Evolutionary conservation across 495 filamentous ascomycete species (phyloP), one percentile per base, ranked within the genome.

Genomic region (Talaromyces ruber): DNA sequence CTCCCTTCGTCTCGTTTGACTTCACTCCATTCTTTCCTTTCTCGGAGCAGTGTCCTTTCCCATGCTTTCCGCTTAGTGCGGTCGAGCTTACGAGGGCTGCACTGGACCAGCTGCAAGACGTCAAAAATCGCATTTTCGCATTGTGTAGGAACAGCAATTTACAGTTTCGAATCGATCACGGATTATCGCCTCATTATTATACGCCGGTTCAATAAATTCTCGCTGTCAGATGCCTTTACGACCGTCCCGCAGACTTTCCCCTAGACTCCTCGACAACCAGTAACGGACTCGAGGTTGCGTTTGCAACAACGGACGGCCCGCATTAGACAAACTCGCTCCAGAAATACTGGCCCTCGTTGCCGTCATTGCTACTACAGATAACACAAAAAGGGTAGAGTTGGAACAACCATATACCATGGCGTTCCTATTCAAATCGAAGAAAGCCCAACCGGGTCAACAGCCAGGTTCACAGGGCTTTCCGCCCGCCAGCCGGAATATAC

Each of bases 371-470:
- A 47, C 43, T 2, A 21, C 43, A 22, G 2, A 21, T 47, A 21
- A 18, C 43, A n/a, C 43, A 47, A n/a, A 11, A 47, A 47, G 43
- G 43, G 43, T 18, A 21, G 12, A 21, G 4, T 2, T 47, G 6
- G 43, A 47, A 9, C 9, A 21, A 47, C 12, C 18, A 18, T 21
- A 47, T 22, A 80, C 74, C 70, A 84, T 86, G 83, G 82, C 83
- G 52, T 86, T 86, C 73, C 71, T 86, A 61, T 86, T 86, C 66
- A 84, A 84, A 67, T 85, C 83, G 60, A 86, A 85, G 72, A 85
- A 82, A 70, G 76, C 73, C 67, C 75, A 80, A 68, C 76, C 72
- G 64, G 24, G n/a, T 3, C 77, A 74, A 66, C 75, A 80, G 68
- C 75, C 72, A 64, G 26, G 21, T 16, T 72, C 64, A 60, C 71